Evolutionary conservation across 176 grass and related monocot genomes (phyloP), one percentile per base, ranked within the genome.

Genomic region (Carex littledalei): DNA sequence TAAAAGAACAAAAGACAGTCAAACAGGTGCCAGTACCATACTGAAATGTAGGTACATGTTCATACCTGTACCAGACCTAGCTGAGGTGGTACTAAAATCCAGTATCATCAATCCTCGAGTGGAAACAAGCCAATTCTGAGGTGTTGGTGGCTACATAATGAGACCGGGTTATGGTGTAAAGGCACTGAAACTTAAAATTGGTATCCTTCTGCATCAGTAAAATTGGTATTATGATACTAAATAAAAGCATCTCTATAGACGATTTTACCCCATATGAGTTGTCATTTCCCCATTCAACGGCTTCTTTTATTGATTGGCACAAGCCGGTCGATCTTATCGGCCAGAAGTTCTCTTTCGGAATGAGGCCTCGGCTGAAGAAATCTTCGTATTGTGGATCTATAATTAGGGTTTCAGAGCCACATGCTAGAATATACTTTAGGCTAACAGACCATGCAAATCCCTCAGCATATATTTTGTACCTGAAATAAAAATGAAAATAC

Each of bases 371-470:
- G 83, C 86, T 95, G 83, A 95, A 95, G 90, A 94, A 98, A 84
- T 95, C 96, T 87, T 98, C 57, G 55, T 98, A 98, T 80, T 37
- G 22, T 3, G 96, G 88, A 14, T 95, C 84, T 64, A 95, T 94
- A 18, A 95, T 68, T 60, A 95, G 83, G 70, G 92, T 88, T 83
- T 78, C 87, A 7, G 96, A 95, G 9, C 91, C 93, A 80, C 96
- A 98, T 10, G 93, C 45, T 17, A 95, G 32, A 60, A 94, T 98
- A 83, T 98, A 98, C 9, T 98, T 98, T 15, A 98, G 92, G 87
- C 91, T 98, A 32, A 95, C 93, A 14, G 93, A 98, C 93, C 95
- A 98, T 57, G 93, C 95, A 91, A 81, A 98, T 70, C 95, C 93
- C 61, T 95, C 93, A 20, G 93, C 90, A 81, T 98, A 98, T 78